Conservation (phyloP, 2,329 filamentous ascomycete genomes). For the Colletotrichum sublineola region DNA sequence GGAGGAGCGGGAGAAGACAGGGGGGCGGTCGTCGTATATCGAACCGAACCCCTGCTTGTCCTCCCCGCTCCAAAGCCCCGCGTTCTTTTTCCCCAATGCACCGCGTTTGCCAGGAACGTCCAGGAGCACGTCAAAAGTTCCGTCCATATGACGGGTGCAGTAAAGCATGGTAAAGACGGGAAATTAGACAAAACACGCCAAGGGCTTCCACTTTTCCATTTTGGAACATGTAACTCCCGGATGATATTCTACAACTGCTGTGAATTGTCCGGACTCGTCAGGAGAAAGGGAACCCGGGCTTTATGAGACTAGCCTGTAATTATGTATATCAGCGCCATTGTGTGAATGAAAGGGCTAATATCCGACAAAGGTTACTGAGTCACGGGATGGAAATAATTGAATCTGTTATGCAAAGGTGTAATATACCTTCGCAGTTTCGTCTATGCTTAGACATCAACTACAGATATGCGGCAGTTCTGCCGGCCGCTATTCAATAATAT, state of each 20-base stretch:
- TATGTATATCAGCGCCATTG: background rate
- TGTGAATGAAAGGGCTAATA: background rate
- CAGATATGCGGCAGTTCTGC: too few species aligned
- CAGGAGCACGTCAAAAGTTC: slow-evolving; percentile 17
- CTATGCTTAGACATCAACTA: background rate
- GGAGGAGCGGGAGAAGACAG: background rate
- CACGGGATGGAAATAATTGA: too few species aligned
- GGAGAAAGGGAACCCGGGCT: background rate
- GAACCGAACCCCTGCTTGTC: slow-evolving; percentile 11
- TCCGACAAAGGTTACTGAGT: background rate
- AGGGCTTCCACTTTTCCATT: background rate
- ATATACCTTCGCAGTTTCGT: background rate
- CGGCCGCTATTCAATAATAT: background rate
- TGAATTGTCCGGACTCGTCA: background rate
- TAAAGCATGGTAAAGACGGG: background rate
- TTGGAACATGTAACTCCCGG: too few species aligned
- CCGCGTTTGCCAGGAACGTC: slow-evolving; percentile 16
- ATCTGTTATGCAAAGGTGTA: background rate
- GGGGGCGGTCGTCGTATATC: background rate
- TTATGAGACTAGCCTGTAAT: background rate
- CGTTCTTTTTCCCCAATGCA: slow-evolving; percentile 21
- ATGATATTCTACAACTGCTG: rapidly evolving
- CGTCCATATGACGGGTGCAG: slow-evolving; percentile 22
- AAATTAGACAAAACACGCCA: background rate
- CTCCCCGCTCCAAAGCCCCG: slow-evolving; percentile 27